These are phyloP conservation scores for Lagenidium giganteum DNA, from an alignment of 352 stramenopile species.

Conservation along the genomic window DNA sequence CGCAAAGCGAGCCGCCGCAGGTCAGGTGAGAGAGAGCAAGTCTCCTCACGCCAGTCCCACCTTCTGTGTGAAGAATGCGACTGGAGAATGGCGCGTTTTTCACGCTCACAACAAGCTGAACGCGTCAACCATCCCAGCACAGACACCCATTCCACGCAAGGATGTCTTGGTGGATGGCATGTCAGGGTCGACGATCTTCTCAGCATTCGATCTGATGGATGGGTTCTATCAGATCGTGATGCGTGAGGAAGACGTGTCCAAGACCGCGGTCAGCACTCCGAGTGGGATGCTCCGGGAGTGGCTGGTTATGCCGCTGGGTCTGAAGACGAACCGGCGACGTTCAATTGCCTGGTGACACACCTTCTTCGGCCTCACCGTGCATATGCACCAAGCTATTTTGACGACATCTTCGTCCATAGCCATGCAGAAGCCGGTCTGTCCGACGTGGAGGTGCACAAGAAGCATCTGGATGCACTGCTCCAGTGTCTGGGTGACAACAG, in stretches of 20 bases:
- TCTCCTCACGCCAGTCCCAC: constrained; percentile 15
- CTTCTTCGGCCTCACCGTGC: too few species aligned
- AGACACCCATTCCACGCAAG: constrained; percentile 2
- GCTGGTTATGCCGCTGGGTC: too few species aligned
- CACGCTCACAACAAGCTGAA: constrained; percentile 4
- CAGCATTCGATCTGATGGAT: constrained; percentile 3
- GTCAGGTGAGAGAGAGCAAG: constrained; percentile 12
- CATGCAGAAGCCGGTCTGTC: too few species aligned
- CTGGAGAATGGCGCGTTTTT: constrained; percentile 9
- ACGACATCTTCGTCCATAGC: too few species aligned
- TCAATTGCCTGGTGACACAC: too few species aligned
- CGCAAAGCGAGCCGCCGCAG: constrained; percentile 6
- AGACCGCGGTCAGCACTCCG: constrained; percentile 6
- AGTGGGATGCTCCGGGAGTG: too few species aligned
- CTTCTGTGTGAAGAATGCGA: constrained; percentile 20
- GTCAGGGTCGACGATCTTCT: background rate
- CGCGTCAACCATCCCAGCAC: background rate
- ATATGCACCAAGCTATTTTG: too few species aligned
- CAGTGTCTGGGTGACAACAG: too few species aligned
- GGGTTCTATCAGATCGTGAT: constrained; percentile 6
- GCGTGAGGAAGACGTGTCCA: background rate
- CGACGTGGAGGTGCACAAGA: too few species aligned
- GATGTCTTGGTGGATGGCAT: constrained; percentile 9
- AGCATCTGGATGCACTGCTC: too few species aligned
- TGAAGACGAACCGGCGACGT: too few species aligned